Conservation (phyloP, 176 grass and related monocot species). For the Carex scoparia region DNA sequence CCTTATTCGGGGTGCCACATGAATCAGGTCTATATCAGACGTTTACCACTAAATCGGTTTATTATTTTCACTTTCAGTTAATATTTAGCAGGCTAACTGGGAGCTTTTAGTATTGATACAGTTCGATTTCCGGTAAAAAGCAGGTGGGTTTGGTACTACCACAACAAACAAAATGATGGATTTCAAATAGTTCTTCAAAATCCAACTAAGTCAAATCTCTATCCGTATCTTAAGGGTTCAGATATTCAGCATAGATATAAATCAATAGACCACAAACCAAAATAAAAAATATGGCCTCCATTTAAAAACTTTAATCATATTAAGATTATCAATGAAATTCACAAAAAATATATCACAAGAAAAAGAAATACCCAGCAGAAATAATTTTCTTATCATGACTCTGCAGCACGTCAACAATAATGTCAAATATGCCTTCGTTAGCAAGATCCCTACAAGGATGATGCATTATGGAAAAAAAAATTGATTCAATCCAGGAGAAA, state of each 20-base stretch:
- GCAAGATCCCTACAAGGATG: slow-evolving; percentile 52
- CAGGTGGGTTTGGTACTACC: background rate
- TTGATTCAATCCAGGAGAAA: background rate
- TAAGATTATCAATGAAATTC: background rate
- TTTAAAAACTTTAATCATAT: background rate
- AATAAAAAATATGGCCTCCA: background rate
- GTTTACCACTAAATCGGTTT: background rate
- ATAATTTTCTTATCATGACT: slow-evolving; percentile 71
- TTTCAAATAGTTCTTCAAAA: background rate
- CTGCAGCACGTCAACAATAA: slow-evolving; percentile 69
- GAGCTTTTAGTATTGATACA: background rate
- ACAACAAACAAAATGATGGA: background rate
- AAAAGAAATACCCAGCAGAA: slow-evolving; percentile 69
- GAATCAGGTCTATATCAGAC: background rate
- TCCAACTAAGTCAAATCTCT: background rate
- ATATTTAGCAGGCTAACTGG: background rate
- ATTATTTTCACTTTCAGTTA: background rate
- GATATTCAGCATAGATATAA: background rate
- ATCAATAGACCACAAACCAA: background rate
- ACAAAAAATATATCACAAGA: background rate
- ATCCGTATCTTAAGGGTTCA: background rate
- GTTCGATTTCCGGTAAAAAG: background rate
- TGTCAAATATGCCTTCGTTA: slow-evolving; percentile 63
- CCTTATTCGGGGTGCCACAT: background rate
- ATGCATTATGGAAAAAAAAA: background rate